Evolutionary conservation across 139 green algal genomes (phyloP).

Genomic region (Raphidocelis subcapitata): DNA sequence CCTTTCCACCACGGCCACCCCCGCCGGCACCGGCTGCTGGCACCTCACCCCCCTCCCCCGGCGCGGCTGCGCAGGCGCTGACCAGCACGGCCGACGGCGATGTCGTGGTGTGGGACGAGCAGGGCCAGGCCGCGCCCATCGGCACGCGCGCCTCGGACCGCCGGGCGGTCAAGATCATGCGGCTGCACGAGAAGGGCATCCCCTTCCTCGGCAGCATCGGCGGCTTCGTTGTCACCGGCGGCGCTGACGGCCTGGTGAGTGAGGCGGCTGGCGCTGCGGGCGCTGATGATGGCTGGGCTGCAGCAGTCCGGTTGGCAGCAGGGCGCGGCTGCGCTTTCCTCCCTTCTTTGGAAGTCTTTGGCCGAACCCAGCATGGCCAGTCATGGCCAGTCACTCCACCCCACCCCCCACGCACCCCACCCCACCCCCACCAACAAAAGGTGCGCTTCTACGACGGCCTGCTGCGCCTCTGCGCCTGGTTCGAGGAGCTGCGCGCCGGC

Average conservation of each 20-base stretch:
- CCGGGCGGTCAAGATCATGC: slow-evolving; percentile 62
- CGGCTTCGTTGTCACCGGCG: slow-evolving; percentile 33
- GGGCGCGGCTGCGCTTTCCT: no score
- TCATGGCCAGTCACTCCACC: no score
- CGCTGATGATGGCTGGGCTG: no score
- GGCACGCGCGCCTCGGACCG: slow-evolving; percentile 50
- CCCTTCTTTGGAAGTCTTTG: no score
- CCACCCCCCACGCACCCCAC: no score
- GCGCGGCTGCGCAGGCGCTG: slow-evolving; percentile 42
- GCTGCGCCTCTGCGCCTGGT: slow-evolving; percentile 78
- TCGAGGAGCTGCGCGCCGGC: slow-evolving; percentile 76
- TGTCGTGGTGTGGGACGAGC: slow-evolving; percentile 76
- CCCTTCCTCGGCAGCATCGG: slow-evolving; percentile 51
- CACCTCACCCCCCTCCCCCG: no score
- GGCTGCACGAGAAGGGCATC: slow-evolving; percentile 65
- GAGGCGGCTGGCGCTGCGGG: no score
- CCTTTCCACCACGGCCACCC: no score
- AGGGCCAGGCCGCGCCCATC: slow-evolving; percentile 54
- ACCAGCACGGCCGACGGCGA: slow-evolving; percentile 70
- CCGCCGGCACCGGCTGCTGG: no score
- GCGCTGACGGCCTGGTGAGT: slow-evolving; percentile 28
- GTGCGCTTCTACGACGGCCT: slow-evolving; percentile 78
- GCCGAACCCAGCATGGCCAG: no score
- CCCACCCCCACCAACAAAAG: slow-evolving; percentile 11
- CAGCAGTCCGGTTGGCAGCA: no score